A percentile compares a stretch with the other conserved stretches of the same genome.
Conservation (phyloP, 345 rosid genomes). For the Eucalyptus coolabah region DNA sequence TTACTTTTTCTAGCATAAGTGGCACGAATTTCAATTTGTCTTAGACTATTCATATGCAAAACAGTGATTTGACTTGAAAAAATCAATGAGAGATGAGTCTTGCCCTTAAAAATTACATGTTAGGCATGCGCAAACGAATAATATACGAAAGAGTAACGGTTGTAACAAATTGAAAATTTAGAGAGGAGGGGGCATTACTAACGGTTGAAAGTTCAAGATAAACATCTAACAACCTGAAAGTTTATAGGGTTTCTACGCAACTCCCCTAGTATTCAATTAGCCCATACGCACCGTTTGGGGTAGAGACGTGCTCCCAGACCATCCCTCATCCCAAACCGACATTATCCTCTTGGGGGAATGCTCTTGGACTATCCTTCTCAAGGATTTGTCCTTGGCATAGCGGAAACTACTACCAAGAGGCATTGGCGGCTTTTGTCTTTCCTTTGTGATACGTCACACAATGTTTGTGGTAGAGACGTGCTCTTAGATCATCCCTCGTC, state of each 20-base stretch:
- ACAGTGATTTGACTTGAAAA: not conserved
- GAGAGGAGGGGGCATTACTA: not conserved
- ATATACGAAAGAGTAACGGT: not conserved
- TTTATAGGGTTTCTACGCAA: not conserved
- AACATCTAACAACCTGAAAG: no score
- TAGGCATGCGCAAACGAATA: not conserved
- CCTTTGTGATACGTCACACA: no score
- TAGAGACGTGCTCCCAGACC: rapidly evolving
- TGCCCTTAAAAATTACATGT: not conserved
- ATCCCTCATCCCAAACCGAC: no score
- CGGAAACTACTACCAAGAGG: no score
- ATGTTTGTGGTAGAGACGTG: no score
- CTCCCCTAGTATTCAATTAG: not conserved
- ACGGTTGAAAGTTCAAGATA: not conserved
- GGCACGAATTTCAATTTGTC: not conserved
- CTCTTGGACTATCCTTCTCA: no score
- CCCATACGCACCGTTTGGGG: rapidly evolving
- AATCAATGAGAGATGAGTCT: not conserved
- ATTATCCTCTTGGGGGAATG: no score
- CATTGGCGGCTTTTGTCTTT: no score
- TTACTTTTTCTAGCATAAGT: not conserved
- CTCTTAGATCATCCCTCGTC: no score
- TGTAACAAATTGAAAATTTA: not conserved
- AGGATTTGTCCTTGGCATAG: no score
- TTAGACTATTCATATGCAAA: not conserved